Evolutionary conservation across 257 asterid species (phyloP).

Genomic region (Echium plantagineum): DNA sequence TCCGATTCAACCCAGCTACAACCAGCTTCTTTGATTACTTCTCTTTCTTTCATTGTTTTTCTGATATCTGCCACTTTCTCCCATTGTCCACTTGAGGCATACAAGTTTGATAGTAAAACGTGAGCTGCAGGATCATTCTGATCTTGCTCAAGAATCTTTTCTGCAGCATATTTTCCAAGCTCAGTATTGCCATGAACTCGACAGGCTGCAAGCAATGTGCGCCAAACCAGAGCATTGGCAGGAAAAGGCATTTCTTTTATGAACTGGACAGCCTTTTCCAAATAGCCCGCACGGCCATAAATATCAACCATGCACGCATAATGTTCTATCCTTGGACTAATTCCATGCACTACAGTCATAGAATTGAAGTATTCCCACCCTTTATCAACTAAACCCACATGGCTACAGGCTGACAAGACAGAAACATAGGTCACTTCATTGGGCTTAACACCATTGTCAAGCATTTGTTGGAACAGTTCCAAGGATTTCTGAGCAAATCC

Average conservation of each 20-base stretch:
- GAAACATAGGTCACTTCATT: conserved; percentile 82
- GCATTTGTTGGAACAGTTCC: conserved; percentile 52
- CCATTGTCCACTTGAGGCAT: conserved; percentile 69
- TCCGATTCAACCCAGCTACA: conserved; percentile 92
- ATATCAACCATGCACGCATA: conserved; percentile 88
- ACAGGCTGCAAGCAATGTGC: conserved; percentile 84
- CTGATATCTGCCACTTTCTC: conserved; percentile 46
- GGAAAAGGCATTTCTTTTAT: conserved; percentile 55
- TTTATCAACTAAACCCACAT: conserved; percentile 55
- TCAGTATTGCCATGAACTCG: conserved; percentile 49
- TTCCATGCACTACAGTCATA: conserved; percentile 47
- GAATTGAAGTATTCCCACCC: conserved; percentile 59
- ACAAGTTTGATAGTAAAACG: conserved; percentile 61
- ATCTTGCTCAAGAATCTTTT: conserved; percentile 53
- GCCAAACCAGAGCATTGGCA: conserved; percentile 77
- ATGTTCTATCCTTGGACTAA: conserved; percentile 80
- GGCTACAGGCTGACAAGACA: conserved; percentile 90
- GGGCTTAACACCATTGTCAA: conserved; percentile 45
- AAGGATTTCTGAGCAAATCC: conserved; percentile 57
- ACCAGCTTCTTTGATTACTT: conserved; percentile 77
- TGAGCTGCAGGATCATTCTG: conserved; percentile 74
- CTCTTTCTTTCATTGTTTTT: conserved; percentile 58
- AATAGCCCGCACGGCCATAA: conserved; percentile 56
- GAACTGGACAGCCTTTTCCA: conserved; percentile 45
- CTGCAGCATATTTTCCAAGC: conserved; percentile 60